Base-by-base conservation (phyloP, 345 rosid species). In the Citrus trifoliata region DNA sequence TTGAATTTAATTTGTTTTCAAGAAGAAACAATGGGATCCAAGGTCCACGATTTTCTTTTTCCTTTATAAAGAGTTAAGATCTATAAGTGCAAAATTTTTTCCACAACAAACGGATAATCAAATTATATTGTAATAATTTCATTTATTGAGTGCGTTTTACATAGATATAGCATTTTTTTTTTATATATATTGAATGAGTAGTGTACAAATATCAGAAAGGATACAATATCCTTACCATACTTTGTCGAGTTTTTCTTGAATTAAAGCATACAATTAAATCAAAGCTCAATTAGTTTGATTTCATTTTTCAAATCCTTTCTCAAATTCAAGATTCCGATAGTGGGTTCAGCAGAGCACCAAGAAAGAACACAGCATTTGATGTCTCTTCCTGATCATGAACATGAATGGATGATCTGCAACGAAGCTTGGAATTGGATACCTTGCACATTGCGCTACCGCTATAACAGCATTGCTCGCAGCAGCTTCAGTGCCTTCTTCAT, bases 401-500 rank as follows among this genome's bases (percentile, higher is more conserved):
- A 79, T 8, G 65, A 84, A 84, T 16, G 81, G 82, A 79, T 81
- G 84, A 21, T 84, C 84, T 67, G 83, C 84, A 16, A 84, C 87
- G 53, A 79, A 79, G 28, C 80, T 81, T 32, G 81, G 81, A 19
- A 58, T 27, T 6, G 74, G 25, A 19, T 14, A 3, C 27, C 67
- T 9, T 7, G 14, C 21, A 24, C 56, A 27, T 2, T 2, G 10
- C 69, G 2, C 7, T 9, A 0, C 37, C 2, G 75, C 25, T 19
- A 4, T 1, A 25, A 19, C 56, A 38, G 84, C 80, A 53, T 76
- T 35, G 37, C 69, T 51, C 10, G 85, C 79, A 5, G 79, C 82
- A 14, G 84, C 89, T 81, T 88, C 84, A 14, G 85, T 79, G 33
- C 86, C 84, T 77, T 81, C 83, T 75, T 86, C 86, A 65, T 80